These are phyloP conservation scores for Aureobasidium sp. DNA, from an alignment of 2,329 filamentous ascomycete genomes.

Conservation along the genomic window DNA sequence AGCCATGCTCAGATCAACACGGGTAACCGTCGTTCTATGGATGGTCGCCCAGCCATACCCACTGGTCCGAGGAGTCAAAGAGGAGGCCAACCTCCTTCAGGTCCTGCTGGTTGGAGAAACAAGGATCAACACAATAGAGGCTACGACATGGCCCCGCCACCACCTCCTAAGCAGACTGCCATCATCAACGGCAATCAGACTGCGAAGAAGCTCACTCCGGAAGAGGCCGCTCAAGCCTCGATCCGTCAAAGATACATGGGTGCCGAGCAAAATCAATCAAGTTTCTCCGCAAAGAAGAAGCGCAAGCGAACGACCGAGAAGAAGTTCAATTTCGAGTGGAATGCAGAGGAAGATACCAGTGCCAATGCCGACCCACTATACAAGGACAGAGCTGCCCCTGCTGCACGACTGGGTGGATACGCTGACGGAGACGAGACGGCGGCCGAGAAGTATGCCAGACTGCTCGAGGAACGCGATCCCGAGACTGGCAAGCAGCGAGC, in stretches of 20 bases:
- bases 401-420: conserved; percentile 61
- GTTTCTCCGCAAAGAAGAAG: conserved; percentile 94
- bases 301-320: conserved; percentile 84
- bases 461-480: conserved; percentile 65
- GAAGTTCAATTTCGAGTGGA: conserved; percentile 99
- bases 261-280: conserved; percentile 76
- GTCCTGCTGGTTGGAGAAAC: conserved; percentile 41
- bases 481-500: conserved; percentile 73
- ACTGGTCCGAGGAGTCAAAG: conserved; percentile 61
- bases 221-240: conserved; percentile 63
- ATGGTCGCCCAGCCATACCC: conserved; percentile 43
- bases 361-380: conserved; percentile 77
- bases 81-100: conserved; percentile 18
- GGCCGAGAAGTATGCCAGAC: conserved; percentile 54
- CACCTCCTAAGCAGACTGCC: conserved; percentile 36
- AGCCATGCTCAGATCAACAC: conserved; percentile 15
- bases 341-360: conserved; percentile 86
- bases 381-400: conserved; percentile 55
- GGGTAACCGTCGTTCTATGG: not conserved
- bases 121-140: conserved; percentile 34
- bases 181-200: conserved; percentile 30
- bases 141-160: conserved; percentile 47
- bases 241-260: conserved; percentile 84
- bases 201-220: conserved; percentile 41
- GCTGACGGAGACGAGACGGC: conserved; percentile 47